Evolutionary conservation across 345 rosid genomes (phyloP).

Genomic region (Arabis hirsuta): DNA sequence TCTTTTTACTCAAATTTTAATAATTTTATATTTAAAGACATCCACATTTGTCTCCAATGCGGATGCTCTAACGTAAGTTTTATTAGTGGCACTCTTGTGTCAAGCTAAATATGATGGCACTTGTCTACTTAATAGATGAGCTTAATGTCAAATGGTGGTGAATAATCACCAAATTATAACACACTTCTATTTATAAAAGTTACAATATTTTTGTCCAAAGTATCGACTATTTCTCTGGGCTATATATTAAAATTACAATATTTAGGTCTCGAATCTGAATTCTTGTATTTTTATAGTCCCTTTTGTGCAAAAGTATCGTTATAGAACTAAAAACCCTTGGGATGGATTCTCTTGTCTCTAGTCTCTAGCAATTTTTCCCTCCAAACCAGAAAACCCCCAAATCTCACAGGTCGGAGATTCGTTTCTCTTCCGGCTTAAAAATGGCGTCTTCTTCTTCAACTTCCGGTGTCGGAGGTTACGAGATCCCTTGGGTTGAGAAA

Average conservation of each 20-base stretch:
- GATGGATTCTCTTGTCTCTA: neutral
- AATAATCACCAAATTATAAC: too few relatives aligned
- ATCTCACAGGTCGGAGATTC: conserved; percentile 25
- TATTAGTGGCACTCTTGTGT: too few relatives aligned
- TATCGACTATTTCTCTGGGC: too few relatives aligned
- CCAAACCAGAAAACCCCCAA: conserved; percentile 40
- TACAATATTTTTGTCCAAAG: too few relatives aligned
- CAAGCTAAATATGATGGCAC: too few relatives aligned
- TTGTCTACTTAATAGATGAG: too few relatives aligned
- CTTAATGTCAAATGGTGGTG: too few relatives aligned
- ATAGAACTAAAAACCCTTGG: conserved; percentile 33
- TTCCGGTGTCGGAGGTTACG: conserved; percentile 50
- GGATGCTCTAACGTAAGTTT: too few relatives aligned
- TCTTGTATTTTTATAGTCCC: neutral
- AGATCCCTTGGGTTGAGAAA: conserved; percentile 98
- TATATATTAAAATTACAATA: neutral
- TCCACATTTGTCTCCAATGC: too few relatives aligned
- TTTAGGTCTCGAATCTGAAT: neutral
- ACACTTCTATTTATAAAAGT: too few relatives aligned
- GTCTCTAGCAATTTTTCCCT: conserved; percentile 41
- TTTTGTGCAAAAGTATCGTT: neutral
- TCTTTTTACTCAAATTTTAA: too few relatives aligned
- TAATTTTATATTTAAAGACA: too few relatives aligned
- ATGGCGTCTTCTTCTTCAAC: conserved; percentile 71
- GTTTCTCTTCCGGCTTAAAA: neutral